These are phyloP conservation scores for Pseudozyma pruni DNA, from an alignment of 1,284 basidiomycete genomes.

Conservation along the genomic window DNA sequence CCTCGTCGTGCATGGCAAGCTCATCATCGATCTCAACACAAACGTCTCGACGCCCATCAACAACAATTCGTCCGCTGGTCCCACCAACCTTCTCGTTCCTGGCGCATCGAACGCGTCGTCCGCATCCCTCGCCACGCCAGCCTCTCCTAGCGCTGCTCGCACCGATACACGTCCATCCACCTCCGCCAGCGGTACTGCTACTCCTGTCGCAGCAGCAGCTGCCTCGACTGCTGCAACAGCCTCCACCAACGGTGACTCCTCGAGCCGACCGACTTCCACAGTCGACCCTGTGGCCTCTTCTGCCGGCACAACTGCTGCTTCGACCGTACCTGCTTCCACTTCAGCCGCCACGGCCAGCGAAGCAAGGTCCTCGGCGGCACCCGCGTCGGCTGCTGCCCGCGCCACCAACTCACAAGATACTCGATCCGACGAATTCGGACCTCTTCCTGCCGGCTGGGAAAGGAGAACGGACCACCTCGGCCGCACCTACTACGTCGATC, in stretches of 20 bases:
- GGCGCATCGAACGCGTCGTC: conserved; percentile 55
- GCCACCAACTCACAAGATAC: conserved; percentile 35
- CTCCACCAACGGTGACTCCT: conserved; percentile 21
- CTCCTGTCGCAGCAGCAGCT: conserved; percentile 17
- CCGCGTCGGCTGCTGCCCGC: conserved; percentile 21
- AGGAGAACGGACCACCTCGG: conserved; percentile 87
- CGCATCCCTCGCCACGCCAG: conserved; percentile 48
- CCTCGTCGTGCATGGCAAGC: conserved; percentile 67
- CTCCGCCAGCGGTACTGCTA: conserved; percentile 30
- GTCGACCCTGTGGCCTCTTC: conserved; percentile 27
- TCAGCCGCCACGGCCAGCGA: conserved; percentile 10
- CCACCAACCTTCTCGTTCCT: conserved; percentile 47
- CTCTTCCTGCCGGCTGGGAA: conserved; percentile 89
- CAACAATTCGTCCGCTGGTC: conserved; percentile 57
- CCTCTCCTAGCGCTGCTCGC: conserved; percentile 21
- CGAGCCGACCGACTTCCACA: conserved; percentile 38
- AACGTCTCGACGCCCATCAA: conserved; percentile 63
- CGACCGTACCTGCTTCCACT: conserved; percentile 14
- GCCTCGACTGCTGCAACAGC: conserved; percentile 17
- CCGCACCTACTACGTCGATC: conserved; percentile 81
- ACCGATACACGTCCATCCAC: conserved; percentile 34
- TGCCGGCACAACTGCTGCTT: conserved; percentile 12
- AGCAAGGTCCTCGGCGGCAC: conserved; percentile 25
- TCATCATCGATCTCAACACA: conserved; percentile 68
- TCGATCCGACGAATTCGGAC: conserved; percentile 58